Conservation (phyloP, 2,329 filamentous ascomycete species). For the Triangularia setosa region DNA sequence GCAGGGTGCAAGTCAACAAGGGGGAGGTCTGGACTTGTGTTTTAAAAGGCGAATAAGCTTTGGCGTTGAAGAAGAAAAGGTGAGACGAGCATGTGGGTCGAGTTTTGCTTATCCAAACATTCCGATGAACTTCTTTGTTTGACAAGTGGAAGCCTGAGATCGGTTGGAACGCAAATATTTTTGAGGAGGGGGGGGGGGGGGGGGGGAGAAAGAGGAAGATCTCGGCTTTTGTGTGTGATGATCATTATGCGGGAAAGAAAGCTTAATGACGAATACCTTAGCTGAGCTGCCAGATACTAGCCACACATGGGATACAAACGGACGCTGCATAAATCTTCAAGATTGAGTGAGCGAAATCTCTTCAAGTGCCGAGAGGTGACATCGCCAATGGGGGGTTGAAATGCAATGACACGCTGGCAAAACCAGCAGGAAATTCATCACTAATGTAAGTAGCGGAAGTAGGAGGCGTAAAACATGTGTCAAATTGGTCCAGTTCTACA, state of each 20-base stretch:
- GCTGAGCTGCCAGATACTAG: too few relatives aligned
- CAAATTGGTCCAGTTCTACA: not conserved
- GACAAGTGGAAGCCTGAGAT: not conserved
- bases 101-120: not conserved
- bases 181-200: not conserved
- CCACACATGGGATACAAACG: too few relatives aligned
- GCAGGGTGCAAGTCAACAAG: not conserved
- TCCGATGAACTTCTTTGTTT: not conserved
- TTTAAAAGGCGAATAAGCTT: not conserved
- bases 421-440: not conserved
- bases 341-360: not conserved
- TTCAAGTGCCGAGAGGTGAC: not conserved
- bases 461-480: not conserved
- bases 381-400: constrained; percentile 1
- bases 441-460: not conserved
- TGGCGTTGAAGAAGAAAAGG: not conserved
- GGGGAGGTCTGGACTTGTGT: not conserved
- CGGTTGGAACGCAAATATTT: not conserved
- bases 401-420: not conserved
- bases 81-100: not conserved
- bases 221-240: not conserved
- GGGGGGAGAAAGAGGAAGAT: not conserved
- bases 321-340: not conserved
- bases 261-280: not conserved
- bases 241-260: not conserved